These are phyloP conservation scores for Boletus patriciae DNA, from an alignment of 768 basidiomycete species.

Conservation along the genomic window DNA sequence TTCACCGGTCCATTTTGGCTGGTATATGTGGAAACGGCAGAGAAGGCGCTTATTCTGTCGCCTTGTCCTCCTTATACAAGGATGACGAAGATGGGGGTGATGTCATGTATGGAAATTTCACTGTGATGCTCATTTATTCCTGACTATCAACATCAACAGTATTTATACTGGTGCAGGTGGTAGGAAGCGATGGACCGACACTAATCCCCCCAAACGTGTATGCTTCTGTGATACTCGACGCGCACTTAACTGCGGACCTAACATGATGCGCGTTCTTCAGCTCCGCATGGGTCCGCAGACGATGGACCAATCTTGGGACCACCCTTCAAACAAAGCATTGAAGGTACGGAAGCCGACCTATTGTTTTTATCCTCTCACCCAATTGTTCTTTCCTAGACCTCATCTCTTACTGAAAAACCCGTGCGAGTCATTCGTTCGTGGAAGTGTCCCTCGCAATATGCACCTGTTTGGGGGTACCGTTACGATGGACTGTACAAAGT, in stretches of 20 bases:
- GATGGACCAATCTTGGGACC: constrained; percentile 24
- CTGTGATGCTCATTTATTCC: neutral
- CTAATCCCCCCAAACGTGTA: constrained; percentile 23
- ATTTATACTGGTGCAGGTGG: constrained; percentile 32
- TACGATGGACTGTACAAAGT: constrained; percentile 35
- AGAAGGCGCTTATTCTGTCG: constrained; percentile 20
- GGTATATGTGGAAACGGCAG: constrained; percentile 23
- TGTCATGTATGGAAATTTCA: constrained; percentile 20
- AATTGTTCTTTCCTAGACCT: constrained; percentile 14
- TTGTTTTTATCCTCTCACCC: neutral
- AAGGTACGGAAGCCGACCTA: constrained; percentile 10
- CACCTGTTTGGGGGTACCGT: constrained; percentile 27
- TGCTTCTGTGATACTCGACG: neutral
- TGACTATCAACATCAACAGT: constrained; percentile 11
- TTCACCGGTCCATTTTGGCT: constrained; percentile 15
- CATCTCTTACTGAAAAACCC: constrained; percentile 17
- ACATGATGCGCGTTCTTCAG: constrained; percentile 2
- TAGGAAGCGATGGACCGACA: constrained; percentile 8
- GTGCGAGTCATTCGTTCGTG: constrained; percentile 31
- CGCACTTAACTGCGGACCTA: neutral
- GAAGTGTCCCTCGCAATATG: constrained; percentile 23
- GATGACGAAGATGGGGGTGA: constrained; percentile 30
- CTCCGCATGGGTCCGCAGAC: constrained; percentile 23
- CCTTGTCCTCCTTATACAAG: constrained; percentile 19
- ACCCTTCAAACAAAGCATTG: constrained; percentile 13